Evolutionary conservation across 2,329 filamentous ascomycete genomes (phyloP).

Genomic region (Xylaria digitata): DNA sequence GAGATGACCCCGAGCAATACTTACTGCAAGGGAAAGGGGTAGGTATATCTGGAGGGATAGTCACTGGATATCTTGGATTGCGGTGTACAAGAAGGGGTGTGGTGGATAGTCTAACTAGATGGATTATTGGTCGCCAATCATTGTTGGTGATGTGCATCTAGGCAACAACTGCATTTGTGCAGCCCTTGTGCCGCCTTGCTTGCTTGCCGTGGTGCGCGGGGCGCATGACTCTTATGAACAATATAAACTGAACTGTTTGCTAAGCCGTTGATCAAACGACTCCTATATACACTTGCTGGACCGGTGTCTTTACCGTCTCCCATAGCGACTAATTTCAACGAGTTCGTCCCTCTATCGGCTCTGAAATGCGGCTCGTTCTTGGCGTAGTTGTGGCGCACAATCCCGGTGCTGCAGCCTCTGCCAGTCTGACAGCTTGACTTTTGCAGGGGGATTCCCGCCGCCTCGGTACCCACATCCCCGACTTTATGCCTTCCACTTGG

Average conservation of each 20-base stretch:
- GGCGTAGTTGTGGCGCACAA: neutral
- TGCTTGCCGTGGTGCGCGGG: slow-evolving; percentile 5
- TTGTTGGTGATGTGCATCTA: slow-evolving; percentile 4
- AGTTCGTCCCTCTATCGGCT: neutral
- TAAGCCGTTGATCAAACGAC: neutral
- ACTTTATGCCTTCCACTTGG: too few relatives aligned
- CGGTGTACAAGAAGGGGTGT: neutral
- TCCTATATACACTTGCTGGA: slow-evolving; percentile 15
- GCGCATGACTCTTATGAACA: neutral
- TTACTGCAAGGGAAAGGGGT: too few relatives aligned
- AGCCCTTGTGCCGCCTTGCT: too few relatives aligned
- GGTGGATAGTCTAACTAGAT: neutral
- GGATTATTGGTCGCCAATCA: slow-evolving; percentile 15
- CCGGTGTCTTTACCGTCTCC: neutral
- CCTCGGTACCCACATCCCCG: neutral
- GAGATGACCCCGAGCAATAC: neutral
- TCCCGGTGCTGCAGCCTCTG: neutral
- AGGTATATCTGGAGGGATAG: neutral
- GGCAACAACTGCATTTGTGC: slow-evolving; percentile 18
- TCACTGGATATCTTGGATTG: neutral
- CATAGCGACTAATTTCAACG: neutral
- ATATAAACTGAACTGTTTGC: neutral
- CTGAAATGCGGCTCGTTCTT: slow-evolving; percentile 15
- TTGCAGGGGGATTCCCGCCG: neutral
- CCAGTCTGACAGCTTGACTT: neutral